Evolutionary conservation across 768 basidiomycete genomes (phyloP).

Genomic region (Jaapia argillacea): DNA sequence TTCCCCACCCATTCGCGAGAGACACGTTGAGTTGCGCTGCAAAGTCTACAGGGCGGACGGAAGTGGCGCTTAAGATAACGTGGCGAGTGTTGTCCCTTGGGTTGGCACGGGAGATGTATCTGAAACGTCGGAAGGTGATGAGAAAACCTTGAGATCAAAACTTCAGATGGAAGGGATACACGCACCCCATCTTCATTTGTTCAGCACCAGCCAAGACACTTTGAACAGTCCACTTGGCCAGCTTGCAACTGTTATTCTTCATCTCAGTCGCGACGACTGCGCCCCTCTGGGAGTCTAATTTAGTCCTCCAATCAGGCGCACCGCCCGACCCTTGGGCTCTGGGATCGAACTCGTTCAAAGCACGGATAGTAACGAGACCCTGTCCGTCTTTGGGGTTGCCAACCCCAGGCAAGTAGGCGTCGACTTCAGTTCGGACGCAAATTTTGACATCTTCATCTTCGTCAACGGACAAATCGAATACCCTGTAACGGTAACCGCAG

Average conservation of each 20-base stretch:
- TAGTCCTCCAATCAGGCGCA: constrained; percentile 98
- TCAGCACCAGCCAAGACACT: constrained; percentile 93
- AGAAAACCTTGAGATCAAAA: constrained; percentile 3
- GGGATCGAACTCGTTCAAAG: constrained; percentile 95
- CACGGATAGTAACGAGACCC: constrained; percentile 83
- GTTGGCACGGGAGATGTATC: constrained; percentile 91
- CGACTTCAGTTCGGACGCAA: constrained; percentile 93
- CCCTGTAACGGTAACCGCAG: constrained; percentile 92
- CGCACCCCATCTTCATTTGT: constrained; percentile 92
- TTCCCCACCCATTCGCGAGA: constrained; percentile 95
- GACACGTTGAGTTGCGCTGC: constrained; percentile 93
- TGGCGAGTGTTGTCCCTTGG: constrained; percentile 94
- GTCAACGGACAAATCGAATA: constrained; percentile 85
- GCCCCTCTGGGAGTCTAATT: constrained; percentile 91
- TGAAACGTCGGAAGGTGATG: constrained; percentile 19
- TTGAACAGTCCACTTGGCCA: constrained; percentile 96
- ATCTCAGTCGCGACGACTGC: constrained; percentile 98
- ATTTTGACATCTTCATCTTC: constrained; percentile 90
- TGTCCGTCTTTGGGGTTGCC: constrained; percentile 59
- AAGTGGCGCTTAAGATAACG: constrained; percentile 89
- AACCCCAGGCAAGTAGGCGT: constrained; percentile 65
- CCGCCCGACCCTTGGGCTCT: constrained; percentile 85
- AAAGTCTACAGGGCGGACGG: constrained; percentile 91
- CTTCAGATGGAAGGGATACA: constrained; percentile 9
- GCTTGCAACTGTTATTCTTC: constrained; percentile 99